These are phyloP conservation scores for Ganoderma sinense DNA, from an alignment of 1,284 basidiomycete genomes.

Conservation along the genomic window DNA sequence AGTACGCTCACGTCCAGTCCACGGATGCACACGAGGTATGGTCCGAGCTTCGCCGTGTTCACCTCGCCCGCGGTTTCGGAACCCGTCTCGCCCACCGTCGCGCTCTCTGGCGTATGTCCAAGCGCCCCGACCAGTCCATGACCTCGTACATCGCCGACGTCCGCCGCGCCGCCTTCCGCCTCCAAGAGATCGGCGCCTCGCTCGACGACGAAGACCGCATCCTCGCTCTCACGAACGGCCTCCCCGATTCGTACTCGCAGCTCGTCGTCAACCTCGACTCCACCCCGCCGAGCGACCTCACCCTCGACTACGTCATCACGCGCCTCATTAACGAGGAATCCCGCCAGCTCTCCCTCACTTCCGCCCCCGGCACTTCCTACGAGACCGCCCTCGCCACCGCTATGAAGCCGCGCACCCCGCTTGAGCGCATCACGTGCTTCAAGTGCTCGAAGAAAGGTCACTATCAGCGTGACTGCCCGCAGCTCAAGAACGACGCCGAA, in stretches of 20 bases:
- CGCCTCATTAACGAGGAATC: too few species aligned
- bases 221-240: constrained; percentile 42
- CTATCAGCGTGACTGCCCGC: constrained; percentile 1
- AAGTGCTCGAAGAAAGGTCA: neutral
- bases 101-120: constrained; percentile 40
- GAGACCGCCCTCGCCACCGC: neutral
- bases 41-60: constrained; percentile 38
- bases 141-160: constrained; percentile 41
- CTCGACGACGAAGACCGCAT: constrained; percentile 43
- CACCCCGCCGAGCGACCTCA: too few species aligned
- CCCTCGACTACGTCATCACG: constrained; percentile 42
- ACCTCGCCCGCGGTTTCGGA: constrained; percentile 41
- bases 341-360: too few species aligned
- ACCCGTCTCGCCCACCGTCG: constrained; percentile 36
- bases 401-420: neutral
- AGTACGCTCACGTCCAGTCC: constrained; percentile 40
- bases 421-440: neutral
- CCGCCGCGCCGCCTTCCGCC: constrained; percentile 31
- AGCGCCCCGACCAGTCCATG: constrained; percentile 36
- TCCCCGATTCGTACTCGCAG: constrained; percentile 37
- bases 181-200: constrained; percentile 23
- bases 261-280: too few species aligned
- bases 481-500: too few species aligned
- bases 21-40: constrained; percentile 40
- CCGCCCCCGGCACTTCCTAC: neutral